Conservation (phyloP, 2,329 filamentous ascomycete species). For the Fusarium veterinarium region DNA sequence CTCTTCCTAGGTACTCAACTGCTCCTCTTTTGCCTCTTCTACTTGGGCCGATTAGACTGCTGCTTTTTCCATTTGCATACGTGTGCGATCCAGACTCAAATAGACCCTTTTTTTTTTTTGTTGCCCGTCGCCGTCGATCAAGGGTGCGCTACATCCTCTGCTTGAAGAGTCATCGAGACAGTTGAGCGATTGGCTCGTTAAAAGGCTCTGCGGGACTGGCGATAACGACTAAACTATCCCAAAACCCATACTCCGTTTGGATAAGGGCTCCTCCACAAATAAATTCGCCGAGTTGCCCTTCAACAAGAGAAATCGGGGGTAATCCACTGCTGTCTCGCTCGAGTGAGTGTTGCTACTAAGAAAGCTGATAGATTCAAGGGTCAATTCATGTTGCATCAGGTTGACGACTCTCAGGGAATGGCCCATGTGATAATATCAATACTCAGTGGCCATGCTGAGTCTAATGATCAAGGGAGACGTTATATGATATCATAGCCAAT, state of each 20-base stretch:
- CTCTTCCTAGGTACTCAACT: background rate
- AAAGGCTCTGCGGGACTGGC: constrained; percentile 20
- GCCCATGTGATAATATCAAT: background rate
- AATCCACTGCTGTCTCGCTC: constrained; percentile 14
- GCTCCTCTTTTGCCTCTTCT: constrained; percentile 28
- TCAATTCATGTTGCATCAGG: background rate
- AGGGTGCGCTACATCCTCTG: constrained; percentile 9
- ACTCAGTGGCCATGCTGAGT: background rate
- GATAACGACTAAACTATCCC: constrained; percentile 4
- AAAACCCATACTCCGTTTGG: background rate
- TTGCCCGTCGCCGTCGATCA: constrained; percentile 9
- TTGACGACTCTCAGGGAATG: background rate
- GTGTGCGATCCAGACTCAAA: constrained; percentile 40
- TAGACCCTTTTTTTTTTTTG: constrained; percentile 19
- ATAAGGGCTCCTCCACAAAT: constrained; percentile 32
- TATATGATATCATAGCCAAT: constrained; percentile 11
- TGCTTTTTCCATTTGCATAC: constrained; percentile 21
- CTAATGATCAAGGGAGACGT: background rate
- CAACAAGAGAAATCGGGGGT: background rate
- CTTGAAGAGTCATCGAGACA: constrained; percentile 10
- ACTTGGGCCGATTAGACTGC: constrained; percentile 9
- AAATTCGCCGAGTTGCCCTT: constrained; percentile 1
- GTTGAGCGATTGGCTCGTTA: constrained; percentile 33
- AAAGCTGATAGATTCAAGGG: too few relatives aligned
- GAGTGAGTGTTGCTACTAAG: constrained; percentile 1